Percentiles rank a stretch among this genome's conserved stretches.
phyloP scores from a whole-genome alignment of 2,329 filamentous ascomycete species.

The Aspergillus fischeri region DNA sequence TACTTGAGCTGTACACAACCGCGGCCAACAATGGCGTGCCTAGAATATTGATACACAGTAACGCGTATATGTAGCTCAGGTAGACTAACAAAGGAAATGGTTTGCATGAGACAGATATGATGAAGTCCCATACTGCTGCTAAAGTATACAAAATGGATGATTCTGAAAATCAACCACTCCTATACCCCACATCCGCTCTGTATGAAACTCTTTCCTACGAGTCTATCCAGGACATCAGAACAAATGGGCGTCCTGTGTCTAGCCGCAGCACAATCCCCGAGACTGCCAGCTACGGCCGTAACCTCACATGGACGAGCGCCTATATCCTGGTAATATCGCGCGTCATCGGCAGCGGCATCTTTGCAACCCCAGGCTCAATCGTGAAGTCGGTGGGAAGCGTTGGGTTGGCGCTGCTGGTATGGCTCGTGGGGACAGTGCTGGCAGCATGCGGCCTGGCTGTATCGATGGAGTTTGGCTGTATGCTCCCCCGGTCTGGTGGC shows the following conservation, averaged over 20 bases:
- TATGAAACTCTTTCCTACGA: neutral
- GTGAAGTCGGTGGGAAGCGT: constrained; percentile 63
- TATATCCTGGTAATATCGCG: constrained; percentile 66
- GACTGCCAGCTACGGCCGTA: constrained; percentile 55
- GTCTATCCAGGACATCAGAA: neutral
- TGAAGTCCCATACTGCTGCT: neutral
- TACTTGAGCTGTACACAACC: constrained; percentile 15
- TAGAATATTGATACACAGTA: constrained; percentile 8
- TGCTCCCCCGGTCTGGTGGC: constrained; percentile 66
- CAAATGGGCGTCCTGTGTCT: constrained; percentile 31
- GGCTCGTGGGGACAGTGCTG: constrained; percentile 60
- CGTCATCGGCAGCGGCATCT: constrained; percentile 68
- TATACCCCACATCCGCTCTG: constrained; percentile 2
- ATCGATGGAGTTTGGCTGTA: constrained; percentile 64
- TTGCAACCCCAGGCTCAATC: constrained; percentile 66
- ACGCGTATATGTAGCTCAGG: neutral
- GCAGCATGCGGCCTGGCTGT: constrained; percentile 60
- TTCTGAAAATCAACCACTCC: constrained; percentile 17
- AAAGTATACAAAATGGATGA: constrained; percentile 13
- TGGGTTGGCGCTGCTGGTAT: constrained; percentile 59
- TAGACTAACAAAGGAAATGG: neutral
- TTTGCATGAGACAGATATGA: too few relatives aligned
- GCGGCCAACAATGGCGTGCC: constrained; percentile 27
- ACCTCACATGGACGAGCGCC: constrained; percentile 59
- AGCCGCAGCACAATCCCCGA: constrained; percentile 58